phyloP scores from a whole-genome alignment of 192 early-diverging fungal species.

The Haplosporangium gracile region DNA sequence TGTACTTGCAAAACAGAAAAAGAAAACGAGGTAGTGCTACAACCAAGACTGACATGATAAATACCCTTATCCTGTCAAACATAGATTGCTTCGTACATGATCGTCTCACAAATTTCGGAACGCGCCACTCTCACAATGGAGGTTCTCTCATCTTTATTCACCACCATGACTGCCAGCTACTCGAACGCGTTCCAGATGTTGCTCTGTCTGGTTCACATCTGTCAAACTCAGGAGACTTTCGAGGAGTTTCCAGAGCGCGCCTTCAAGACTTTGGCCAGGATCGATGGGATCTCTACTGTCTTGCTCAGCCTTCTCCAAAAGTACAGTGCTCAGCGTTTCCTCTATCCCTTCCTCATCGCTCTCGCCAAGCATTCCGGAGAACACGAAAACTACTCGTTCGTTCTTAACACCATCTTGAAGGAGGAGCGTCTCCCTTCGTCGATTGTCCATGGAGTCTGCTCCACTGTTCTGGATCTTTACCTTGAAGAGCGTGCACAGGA shows the following conservation, averaged over 20 bases:
- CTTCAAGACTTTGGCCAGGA: slow-evolving; percentile 35
- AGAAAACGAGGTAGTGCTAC: not conserved
- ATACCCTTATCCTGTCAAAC: not conserved
- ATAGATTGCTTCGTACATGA: slow-evolving; percentile 73
- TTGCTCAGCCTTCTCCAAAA: slow-evolving; percentile 48
- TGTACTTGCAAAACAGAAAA: not conserved
- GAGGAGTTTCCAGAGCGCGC: slow-evolving; percentile 40
- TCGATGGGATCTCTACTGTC: slow-evolving; percentile 43
- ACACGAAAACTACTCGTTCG: slow-evolving; percentile 26
- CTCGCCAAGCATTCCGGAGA: slow-evolving; percentile 42
- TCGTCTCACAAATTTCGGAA: slow-evolving; percentile 72
- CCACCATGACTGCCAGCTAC: slow-evolving; percentile 56
- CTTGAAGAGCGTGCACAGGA: slow-evolving; percentile 31
- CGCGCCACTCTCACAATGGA: slow-evolving; percentile 60
- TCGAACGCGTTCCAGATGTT: slow-evolving; percentile 52
- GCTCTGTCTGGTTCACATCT: slow-evolving; percentile 65
- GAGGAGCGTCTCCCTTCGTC: slow-evolving; percentile 48
- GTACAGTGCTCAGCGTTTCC: slow-evolving; percentile 61
- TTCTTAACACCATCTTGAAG: slow-evolving; percentile 56
- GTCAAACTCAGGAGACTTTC: slow-evolving; percentile 66
- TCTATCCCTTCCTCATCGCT: slow-evolving; percentile 54
- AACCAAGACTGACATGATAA: not conserved
- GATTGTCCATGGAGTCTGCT: slow-evolving; percentile 50
- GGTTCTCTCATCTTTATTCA: slow-evolving; percentile 59
- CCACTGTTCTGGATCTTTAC: slow-evolving; percentile 55